phyloP scores from a whole-genome alignment of 2,329 filamentous ascomycete genomes.

The Aspergillus sp. region DNA sequence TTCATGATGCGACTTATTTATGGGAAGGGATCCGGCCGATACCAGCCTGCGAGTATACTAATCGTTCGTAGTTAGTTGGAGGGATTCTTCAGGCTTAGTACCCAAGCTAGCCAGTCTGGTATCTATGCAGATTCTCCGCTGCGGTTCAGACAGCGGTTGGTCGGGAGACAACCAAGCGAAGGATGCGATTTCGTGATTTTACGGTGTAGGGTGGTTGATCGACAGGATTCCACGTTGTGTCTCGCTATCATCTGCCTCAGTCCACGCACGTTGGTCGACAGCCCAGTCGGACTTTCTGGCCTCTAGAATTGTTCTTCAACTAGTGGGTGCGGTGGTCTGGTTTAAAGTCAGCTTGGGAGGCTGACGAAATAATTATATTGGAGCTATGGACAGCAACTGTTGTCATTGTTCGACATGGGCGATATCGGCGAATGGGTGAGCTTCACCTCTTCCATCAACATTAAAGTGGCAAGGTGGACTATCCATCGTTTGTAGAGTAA shows the following conservation, averaged over 20 bases:
- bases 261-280: background rate
- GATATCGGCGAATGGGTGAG: background rate
- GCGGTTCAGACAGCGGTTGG: background rate
- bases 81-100: background rate
- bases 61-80: background rate
- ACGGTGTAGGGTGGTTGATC: constrained; percentile 2
- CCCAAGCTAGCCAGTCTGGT: constrained; percentile 1
- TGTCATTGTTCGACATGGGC: background rate
- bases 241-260: background rate
- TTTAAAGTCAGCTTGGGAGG: background rate
- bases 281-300: background rate
- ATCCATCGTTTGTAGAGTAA: too few relatives aligned
- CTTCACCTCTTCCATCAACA: background rate
- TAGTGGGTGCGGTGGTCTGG: background rate
- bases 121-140: constrained; percentile 6
- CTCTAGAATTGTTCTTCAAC: background rate
- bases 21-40: background rate
- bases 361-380: background rate
- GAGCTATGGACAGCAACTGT: background rate
- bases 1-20: background rate
- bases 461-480: background rate
- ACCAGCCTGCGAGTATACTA: background rate
- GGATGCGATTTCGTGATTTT: constrained; percentile 7
- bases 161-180: background rate
- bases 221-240: background rate